Conservation (phyloP, 805 yeast species). For the Monosporozyma yasuniensis region DNA sequence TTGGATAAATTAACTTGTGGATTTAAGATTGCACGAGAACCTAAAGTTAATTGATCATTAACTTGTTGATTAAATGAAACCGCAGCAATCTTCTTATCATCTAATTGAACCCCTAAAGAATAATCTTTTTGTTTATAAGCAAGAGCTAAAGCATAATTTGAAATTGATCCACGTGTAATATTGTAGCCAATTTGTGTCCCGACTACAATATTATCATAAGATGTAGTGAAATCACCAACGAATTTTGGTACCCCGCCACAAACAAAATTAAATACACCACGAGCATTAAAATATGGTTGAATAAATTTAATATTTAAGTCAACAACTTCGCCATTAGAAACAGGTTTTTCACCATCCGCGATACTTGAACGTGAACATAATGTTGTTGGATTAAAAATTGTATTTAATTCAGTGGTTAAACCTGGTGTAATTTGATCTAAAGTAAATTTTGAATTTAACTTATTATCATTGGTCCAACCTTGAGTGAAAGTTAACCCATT, state of each 20-base stretch:
- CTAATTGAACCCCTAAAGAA: slow-evolving; percentile 60
- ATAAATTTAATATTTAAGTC: slow-evolving; percentile 73
- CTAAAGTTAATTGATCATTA: slow-evolving; percentile 84
- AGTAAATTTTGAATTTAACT: slow-evolving; percentile 83
- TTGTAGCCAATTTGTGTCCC: slow-evolving; percentile 97
- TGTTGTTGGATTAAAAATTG: slow-evolving; percentile 69
- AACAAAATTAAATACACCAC: slow-evolving; percentile 89
- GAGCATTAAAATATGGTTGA: slow-evolving; percentile 87
- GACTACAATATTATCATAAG: slow-evolving; percentile 91
- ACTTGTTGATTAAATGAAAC: slow-evolving; percentile 97
- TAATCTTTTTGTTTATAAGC: slow-evolving; percentile 88
- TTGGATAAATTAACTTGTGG: slow-evolving; percentile 52
- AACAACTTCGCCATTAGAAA: slow-evolving; percentile 24
- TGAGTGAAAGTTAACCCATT: slow-evolving; percentile 89
- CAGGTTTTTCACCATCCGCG: slow-evolving; percentile 63
- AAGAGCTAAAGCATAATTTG: slow-evolving; percentile 85
- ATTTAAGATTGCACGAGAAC: slow-evolving; percentile 95
- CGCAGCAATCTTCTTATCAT: slow-evolving; percentile 79
- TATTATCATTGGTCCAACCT: slow-evolving; percentile 94
- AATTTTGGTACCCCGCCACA: slow-evolving; percentile 76
- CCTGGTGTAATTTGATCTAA: slow-evolving; percentile 90
- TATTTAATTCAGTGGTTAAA: slow-evolving; percentile 82
- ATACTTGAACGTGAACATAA: neutral
- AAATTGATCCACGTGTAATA: slow-evolving; percentile 82
- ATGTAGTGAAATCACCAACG: slow-evolving; percentile 88